Conservation (phyloP, 1,139 yeast genomes). For the Saccharomyces hybrid region DNA sequence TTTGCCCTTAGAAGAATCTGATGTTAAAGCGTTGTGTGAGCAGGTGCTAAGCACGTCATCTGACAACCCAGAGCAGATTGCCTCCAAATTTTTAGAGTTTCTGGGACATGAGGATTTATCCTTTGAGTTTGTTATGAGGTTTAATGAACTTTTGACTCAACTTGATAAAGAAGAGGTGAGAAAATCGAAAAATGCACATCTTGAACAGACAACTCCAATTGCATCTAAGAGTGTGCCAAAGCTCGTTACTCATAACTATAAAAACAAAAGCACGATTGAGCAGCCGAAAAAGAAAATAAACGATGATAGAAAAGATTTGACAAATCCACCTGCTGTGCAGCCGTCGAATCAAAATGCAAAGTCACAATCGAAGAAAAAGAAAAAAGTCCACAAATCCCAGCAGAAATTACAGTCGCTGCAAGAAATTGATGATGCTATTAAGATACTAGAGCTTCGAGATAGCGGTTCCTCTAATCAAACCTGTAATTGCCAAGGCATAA, state of each 20-base stretch:
- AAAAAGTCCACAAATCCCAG: constrained; percentile 31
- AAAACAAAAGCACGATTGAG: background rate
- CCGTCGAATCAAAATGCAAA: background rate
- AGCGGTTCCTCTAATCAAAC: constrained; percentile 25
- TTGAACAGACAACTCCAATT: background rate
- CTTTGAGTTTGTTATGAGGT: constrained; percentile 26
- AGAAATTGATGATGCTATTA: constrained; percentile 41
- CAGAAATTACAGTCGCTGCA: constrained; percentile 50
- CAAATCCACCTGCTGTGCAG: background rate
- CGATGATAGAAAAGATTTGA: background rate
- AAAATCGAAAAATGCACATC: background rate
- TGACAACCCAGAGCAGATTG: constrained; percentile 21
- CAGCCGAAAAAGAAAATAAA: background rate
- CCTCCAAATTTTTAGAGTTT: constrained; percentile 26
- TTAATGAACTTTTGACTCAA: constrained; percentile 18
- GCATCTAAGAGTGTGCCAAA: background rate
- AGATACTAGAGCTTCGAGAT: constrained; percentile 34
- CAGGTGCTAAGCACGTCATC: constrained; percentile 17
- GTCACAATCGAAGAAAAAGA: background rate
- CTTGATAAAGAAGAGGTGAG: background rate
- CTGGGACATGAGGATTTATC: constrained; percentile 29
- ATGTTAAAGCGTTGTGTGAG: constrained; percentile 24
- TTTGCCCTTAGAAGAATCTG: constrained; percentile 27
- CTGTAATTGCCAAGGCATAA: constrained; percentile 78
- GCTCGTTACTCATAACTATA: background rate